Evolutionary conservation across 805 yeast genomes (phyloP), one percentile per base, ranked within the genome.

Genomic region (Candida pseudoglaebosa): DNA sequence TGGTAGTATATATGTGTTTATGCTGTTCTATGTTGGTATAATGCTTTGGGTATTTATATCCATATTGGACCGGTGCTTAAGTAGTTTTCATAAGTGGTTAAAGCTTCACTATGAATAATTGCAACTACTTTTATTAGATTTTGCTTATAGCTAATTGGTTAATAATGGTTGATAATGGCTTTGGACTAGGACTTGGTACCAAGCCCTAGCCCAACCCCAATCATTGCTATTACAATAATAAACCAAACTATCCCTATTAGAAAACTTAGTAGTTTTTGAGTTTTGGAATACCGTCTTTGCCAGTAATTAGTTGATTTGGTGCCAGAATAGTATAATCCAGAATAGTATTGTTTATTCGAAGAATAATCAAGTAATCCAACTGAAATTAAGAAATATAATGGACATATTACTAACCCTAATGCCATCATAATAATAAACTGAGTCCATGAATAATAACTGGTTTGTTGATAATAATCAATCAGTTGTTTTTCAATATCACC

Each of bases 131-230:
- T 16, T 32, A 9, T 15, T 16, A n/a, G n/a, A n/a, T n/a, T n/a
- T n/a, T n/a, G n/a, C n/a, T n/a, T n/a, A n/a, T n/a, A n/a, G n/a
- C n/a, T n/a, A n/a, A n/a, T n/a, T n/a, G n/a, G n/a, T n/a, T n/a
- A n/a, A n/a, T n/a, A n/a, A n/a, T n/a, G n/a, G n/a, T n/a, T n/a
- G n/a, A n/a, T n/a, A n/a, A n/a, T n/a, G n/a, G n/a, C n/a, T n/a
- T n/a, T n/a, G n/a, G n/a, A n/a, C n/a, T n/a, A n/a, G n/a, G n/a
- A 21, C 1, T 15, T 5, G 29, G 29, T 26, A 13, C 65, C 65
- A 1, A 62, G 39, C 4, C 67, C 69, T 17, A 67, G 45, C 3
- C 70, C 71, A 4, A 66, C 62, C 0, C 62, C 70, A 3, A 67
- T 59, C 71, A 65, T 64, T 15, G 70, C 61, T n/a, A 63, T 31